Evolutionary conservation across 352 stramenopile genomes (phyloP).

Genomic region (Phytopythium helicoides): DNA sequence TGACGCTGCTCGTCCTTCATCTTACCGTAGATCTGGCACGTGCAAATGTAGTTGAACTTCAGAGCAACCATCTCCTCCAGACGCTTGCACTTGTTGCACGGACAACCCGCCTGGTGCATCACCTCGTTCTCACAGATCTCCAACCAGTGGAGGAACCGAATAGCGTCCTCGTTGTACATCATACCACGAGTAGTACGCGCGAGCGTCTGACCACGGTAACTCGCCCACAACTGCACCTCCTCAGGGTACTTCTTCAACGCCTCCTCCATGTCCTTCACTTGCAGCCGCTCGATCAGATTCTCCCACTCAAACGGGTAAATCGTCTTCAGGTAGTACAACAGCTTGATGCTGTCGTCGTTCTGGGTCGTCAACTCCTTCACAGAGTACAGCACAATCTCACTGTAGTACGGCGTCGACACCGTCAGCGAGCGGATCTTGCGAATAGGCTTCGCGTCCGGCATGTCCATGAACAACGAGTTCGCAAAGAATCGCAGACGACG

Average conservation of each 20-base stretch:
- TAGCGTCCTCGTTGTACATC: conserved; percentile 88
- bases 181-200: conserved; percentile 80
- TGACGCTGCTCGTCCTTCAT: conserved; percentile 83
- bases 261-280: conserved; percentile 81
- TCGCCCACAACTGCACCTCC: conserved; percentile 82
- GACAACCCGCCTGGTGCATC: conserved; percentile 76
- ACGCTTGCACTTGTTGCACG: conserved; percentile 86
- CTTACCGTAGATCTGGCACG: conserved; percentile 87
- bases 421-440: conserved; percentile 85
- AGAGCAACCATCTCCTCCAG: conserved; percentile 84
- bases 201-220: conserved; percentile 83
- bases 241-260: conserved; percentile 80
- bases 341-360: conserved; percentile 93
- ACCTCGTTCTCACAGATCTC: conserved; percentile 87
- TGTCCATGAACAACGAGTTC: conserved; percentile 90
- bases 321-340: conserved; percentile 94
- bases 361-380: conserved; percentile 83
- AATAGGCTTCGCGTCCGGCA: conserved; percentile 83
- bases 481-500: conserved; percentile 84
- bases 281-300: conserved; percentile 76
- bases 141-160: conserved; percentile 85
- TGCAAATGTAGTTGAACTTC: conserved; percentile 90
- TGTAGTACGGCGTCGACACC: conserved; percentile 87
- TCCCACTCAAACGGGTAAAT: conserved; percentile 88
- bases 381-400: conserved; percentile 89